These are phyloP conservation scores for Dryadomyces sulphureus DNA, from an alignment of 2,329 filamentous ascomycete genomes.

Conservation along the genomic window DNA sequence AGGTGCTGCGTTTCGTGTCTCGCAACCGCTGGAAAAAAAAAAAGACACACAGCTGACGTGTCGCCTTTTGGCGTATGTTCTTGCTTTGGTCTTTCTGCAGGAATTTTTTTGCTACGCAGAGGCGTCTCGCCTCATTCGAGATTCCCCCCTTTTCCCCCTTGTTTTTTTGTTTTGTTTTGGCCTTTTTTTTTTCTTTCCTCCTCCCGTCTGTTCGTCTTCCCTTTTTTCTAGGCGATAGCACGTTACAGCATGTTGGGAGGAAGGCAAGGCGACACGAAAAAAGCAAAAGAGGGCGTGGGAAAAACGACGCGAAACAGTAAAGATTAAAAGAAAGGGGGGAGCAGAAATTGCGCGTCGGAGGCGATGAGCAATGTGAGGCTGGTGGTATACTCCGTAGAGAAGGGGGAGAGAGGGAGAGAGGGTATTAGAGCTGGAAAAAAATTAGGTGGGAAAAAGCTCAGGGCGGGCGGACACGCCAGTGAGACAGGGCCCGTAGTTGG, in stretches of 20 bases:
- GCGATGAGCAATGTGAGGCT: too few relatives aligned
- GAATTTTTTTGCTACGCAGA: slow-evolving; percentile 4
- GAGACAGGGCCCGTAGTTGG: not conserved
- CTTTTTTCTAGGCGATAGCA: not conserved
- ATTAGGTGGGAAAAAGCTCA: not conserved
- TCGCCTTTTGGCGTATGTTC: not conserved
- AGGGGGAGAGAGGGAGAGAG: not conserved
- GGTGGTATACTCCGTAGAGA: too few relatives aligned
- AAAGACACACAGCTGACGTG: not conserved
- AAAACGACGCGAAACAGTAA: not conserved
- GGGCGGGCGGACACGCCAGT: not conserved
- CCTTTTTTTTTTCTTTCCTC: not conserved
- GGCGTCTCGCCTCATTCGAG: slow-evolving; percentile 1
- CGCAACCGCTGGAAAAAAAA: not conserved
- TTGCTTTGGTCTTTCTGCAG: not conserved
- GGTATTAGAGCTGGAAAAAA: not conserved
- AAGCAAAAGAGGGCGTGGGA: not conserved
- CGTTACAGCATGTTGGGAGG: not conserved
- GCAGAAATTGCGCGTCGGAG: too few relatives aligned
- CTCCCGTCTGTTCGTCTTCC: not conserved
- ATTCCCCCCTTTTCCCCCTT: too few relatives aligned
- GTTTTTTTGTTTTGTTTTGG: too few relatives aligned
- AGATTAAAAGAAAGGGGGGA: not conserved
- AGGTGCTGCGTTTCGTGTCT: not conserved
- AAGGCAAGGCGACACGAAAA: not conserved